These are phyloP conservation scores for Zoysia pacifica DNA, from an alignment of 176 grass and related monocot species.

Conservation along the genomic window DNA sequence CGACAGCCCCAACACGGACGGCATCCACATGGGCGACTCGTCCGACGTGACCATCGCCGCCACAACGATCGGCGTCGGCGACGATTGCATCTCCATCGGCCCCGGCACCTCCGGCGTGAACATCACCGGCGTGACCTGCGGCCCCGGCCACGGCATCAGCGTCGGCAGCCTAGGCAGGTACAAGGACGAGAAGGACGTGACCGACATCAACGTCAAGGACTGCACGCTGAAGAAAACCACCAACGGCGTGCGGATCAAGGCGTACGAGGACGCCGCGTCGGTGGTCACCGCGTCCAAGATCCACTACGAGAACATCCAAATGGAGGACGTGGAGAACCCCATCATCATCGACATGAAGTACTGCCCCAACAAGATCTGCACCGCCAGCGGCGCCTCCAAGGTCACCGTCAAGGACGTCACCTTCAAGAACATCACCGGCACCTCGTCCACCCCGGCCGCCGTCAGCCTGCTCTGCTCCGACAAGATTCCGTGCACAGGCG, in stretches of 20 bases:
- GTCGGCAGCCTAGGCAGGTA: conserved; percentile 67
- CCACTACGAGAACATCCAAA: conserved; percentile 55
- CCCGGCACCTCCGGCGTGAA: conserved; percentile 36
- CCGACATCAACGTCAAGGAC: conserved; percentile 54
- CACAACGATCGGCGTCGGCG: conserved; percentile 55
- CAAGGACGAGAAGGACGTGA: conserved; percentile 66
- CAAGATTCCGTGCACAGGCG: conserved; percentile 40
- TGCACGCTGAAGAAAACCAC: conserved; percentile 47
- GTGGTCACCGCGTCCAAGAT: conserved; percentile 36
- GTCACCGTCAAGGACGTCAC: conserved; percentile 54
- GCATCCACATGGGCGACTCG: conserved; percentile 61
- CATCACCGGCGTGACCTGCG: conserved; percentile 57
- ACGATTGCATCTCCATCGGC: conserved; percentile 74
- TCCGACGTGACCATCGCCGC: conserved; percentile 45
- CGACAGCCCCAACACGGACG: conserved; percentile 65
- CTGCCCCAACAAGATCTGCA: conserved; percentile 63
- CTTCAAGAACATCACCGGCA: conserved; percentile 66
- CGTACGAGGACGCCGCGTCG: conserved; percentile 46
- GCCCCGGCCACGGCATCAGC: conserved; percentile 77
- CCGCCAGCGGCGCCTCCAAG: conserved; percentile 36
- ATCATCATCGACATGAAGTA: conserved; percentile 84
- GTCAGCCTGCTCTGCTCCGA: conserved; percentile 54
- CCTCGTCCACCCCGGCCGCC: conserved; percentile 41
- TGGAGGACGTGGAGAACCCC: conserved; percentile 58
- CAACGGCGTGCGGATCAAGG: conserved; percentile 71